Conservation (phyloP, 768 basidiomycete genomes). For the Psilocybe subaeruginosa region DNA sequence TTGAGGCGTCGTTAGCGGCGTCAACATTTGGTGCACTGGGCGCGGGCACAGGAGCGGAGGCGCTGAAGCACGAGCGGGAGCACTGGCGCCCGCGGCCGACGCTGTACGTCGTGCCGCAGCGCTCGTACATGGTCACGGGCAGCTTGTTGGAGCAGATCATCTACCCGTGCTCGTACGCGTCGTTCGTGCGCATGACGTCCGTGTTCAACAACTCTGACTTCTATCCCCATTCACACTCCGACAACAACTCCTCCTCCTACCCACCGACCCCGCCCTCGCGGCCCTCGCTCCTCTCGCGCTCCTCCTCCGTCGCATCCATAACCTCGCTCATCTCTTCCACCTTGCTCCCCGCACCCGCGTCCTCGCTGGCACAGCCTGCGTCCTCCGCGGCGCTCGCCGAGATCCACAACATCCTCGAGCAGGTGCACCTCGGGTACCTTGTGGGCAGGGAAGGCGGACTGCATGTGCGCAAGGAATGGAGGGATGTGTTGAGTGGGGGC, state of each 20-base stretch:
- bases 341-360: no score
- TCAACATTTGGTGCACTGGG: neutral
- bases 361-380: neutral
- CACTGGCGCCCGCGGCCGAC: slow-evolving; percentile 46
- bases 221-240: neutral
- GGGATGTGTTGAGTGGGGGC: slow-evolving; percentile 93
- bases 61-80: neutral
- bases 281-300: slow-evolving; percentile 7
- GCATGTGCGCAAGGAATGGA: slow-evolving; percentile 91
- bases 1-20: neutral
- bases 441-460: slow-evolving; percentile 90
- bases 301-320: slow-evolving; percentile 6
- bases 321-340: neutral
- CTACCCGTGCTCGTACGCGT: slow-evolving; percentile 85
- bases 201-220: neutral
- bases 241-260: neutral
- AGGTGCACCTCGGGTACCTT: slow-evolving; percentile 84
- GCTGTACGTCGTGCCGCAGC: slow-evolving; percentile 88
- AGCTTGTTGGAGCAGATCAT: slow-evolving; percentile 92
- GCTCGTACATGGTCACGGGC: slow-evolving; percentile 91
- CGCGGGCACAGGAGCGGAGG: neutral
- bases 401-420: slow-evolving; percentile 75
- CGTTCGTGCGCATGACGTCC: slow-evolving; percentile 45
- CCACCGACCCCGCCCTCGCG: neutral
- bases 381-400: slow-evolving; percentile 56